Conservation (phyloP, 225 moss, liverwort and hornwort genomes). For the Rhytidiadelphus loreus region DNA sequence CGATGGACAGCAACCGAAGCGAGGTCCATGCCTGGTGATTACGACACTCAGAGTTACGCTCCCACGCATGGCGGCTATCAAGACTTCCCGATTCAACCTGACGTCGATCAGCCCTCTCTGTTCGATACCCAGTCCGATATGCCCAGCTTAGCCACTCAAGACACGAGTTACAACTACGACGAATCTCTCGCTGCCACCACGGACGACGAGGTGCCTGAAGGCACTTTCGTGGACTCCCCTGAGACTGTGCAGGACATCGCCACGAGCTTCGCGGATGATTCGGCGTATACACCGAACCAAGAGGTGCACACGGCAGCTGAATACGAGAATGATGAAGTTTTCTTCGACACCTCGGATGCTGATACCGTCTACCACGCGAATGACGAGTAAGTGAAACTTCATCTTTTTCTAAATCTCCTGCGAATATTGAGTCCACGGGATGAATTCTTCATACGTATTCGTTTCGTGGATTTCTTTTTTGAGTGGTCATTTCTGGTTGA, state of each 20-base stretch:
- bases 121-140: not conserved
- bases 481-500: not conserved
- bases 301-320: not conserved
- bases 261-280: not conserved
- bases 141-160: not conserved
- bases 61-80: not conserved
- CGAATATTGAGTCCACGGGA: too few relatives aligned
- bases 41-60: not conserved
- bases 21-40: constrained; percentile 12
- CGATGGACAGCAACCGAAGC: not conserved
- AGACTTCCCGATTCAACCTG: not conserved
- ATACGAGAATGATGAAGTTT: constrained; percentile 13
- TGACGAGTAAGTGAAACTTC: not conserved
- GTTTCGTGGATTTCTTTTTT: too few relatives aligned
- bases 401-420: too few relatives aligned
- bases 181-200: not conserved
- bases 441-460: too few relatives aligned
- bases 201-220: not conserved
- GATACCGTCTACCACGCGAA: constrained; percentile 4
- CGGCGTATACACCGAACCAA: not conserved
- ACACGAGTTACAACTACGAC: not conserved
- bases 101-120: not conserved
- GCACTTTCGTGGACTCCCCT: not conserved
- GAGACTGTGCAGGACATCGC: not conserved
- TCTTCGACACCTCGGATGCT: constrained; percentile 21